A percentile compares a stretch with the other conserved stretches of the same genome.
phyloP scores from a whole-genome alignment of 2,329 filamentous ascomycete genomes.

The Furcasterigmium furcatum region DNA sequence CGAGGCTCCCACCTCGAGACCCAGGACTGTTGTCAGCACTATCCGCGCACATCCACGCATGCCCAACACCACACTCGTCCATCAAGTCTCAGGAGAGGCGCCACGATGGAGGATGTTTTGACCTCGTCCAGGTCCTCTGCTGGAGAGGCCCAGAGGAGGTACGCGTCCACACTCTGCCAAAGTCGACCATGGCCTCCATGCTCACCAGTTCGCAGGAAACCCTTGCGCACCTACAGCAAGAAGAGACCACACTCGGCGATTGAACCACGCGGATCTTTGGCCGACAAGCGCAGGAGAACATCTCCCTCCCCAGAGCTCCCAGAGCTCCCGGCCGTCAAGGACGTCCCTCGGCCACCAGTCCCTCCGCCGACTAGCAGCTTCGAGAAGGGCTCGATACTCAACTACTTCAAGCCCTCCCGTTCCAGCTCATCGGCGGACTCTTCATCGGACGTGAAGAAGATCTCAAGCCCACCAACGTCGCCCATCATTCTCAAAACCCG shows the following conservation, averaged over 20 bases:
- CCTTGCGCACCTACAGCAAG: slow-evolving; percentile 2
- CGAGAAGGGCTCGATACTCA: slow-evolving; percentile 33
- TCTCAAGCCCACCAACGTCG: slow-evolving; percentile 54
- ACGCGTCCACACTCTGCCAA: too few species aligned
- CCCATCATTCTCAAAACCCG: slow-evolving; percentile 4
- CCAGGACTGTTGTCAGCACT: too few species aligned
- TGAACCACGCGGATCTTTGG: not conserved
- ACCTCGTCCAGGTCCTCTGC: too few species aligned
- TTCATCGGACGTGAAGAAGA: not conserved
- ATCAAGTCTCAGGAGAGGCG: too few species aligned
- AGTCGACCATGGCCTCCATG: too few species aligned
- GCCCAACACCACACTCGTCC: too few species aligned
- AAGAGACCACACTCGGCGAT: not conserved
- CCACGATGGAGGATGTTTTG: too few species aligned
- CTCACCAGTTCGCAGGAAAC: not conserved
- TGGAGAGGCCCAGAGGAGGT: too few species aligned
- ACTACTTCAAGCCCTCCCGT: slow-evolving; percentile 32
- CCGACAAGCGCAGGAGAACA: slow-evolving; percentile 13
- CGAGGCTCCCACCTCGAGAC: too few species aligned
- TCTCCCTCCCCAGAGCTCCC: slow-evolving; percentile 9
- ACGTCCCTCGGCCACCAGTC: not conserved
- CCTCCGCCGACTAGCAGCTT: slow-evolving; percentile 7
- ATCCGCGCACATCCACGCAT: too few species aligned
- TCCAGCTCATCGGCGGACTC: slow-evolving; percentile 7
- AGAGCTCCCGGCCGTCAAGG: not conserved